phyloP scores from a whole-genome alignment of 768 basidiomycete genomes.

The Porphyrellus cyaneotinctus region DNA sequence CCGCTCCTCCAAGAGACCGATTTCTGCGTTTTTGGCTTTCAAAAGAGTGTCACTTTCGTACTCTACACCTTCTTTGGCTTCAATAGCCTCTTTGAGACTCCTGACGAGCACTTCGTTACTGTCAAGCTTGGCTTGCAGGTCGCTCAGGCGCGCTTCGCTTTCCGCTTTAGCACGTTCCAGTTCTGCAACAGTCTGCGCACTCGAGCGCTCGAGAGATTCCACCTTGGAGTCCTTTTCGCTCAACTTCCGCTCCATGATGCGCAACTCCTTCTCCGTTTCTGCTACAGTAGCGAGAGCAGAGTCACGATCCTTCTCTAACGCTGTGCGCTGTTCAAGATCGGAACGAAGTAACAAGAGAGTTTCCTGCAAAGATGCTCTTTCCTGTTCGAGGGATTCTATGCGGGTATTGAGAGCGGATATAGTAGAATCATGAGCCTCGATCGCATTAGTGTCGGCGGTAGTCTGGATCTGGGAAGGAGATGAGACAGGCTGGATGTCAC shows the following conservation, averaged over 20 bases:
- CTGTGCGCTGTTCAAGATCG: slow-evolving; percentile 23
- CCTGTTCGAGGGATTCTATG: slow-evolving; percentile 63
- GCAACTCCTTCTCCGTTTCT: slow-evolving; percentile 42
- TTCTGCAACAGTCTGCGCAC: slow-evolving; percentile 35
- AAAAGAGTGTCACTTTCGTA: slow-evolving; percentile 49
- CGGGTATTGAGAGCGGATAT: slow-evolving; percentile 29
- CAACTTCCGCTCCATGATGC: slow-evolving; percentile 39
- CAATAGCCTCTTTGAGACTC: slow-evolving; percentile 50
- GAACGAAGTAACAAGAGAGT: slow-evolving; percentile 23
- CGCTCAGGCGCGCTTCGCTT: slow-evolving; percentile 38
- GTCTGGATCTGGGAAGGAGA: slow-evolving; percentile 37
- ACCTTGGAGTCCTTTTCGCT: slow-evolving; percentile 43
- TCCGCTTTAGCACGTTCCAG: slow-evolving; percentile 48
- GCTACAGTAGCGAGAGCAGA: slow-evolving; percentile 36
- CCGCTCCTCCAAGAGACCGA: slow-evolving; percentile 49
- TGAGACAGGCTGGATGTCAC: slow-evolving; percentile 14
- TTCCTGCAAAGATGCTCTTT: slow-evolving; percentile 57
- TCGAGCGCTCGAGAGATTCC: slow-evolving; percentile 45
- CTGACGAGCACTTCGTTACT: slow-evolving; percentile 41
- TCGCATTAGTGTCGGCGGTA: slow-evolving; percentile 27
- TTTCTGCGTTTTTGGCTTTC: slow-evolving; percentile 56
- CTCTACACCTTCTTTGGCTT: slow-evolving; percentile 47
- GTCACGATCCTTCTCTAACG: slow-evolving; percentile 43
- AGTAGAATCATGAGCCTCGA: slow-evolving; percentile 13
- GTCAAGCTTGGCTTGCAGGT: slow-evolving; percentile 43